Base-by-base conservation (phyloP, 257 asterid species). In the Vinca minor region DNA sequence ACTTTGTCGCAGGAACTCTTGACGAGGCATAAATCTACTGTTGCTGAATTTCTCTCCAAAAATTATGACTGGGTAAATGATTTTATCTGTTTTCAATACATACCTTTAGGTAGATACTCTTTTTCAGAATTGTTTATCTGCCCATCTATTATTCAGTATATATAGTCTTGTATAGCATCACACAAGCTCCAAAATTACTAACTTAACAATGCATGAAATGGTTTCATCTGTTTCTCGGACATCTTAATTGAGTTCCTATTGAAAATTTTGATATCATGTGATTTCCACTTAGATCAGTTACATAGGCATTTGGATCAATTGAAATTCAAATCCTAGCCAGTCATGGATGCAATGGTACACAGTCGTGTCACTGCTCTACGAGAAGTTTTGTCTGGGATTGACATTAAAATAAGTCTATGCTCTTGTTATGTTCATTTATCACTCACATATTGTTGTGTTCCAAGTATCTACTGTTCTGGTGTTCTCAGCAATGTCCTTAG, bases 21-120 rank as follows among this genome's bases (percentile, higher is more conserved):
- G 84, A 91, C 98, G 14, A 81, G 98, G 84, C 98, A 91, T 70
- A 91, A 91, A 81, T 88, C 96, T 48, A 91, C 98, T 2, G 98
- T 91, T 54, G 94, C 98, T 59, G 94, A 84, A 49, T 91, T 88
- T 69, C 96, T 91, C 76, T 79, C 94, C 15, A 86, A 85, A 54
- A 91, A 91, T 68, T 91, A 91, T 78, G 98, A 86, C 54, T 91
- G 98, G 98, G 96, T 88, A 77, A 75, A 82, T 66, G 38, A 17
- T 45, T 68, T 69, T 60, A 65, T 39, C 69, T 58, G 60, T 52
- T 56, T 11, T 5, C 6, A 0, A 56, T 17, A 15, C 42, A 8
- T 5, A 17, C 15, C 26, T 28, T 31, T 31, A 29, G 10, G 39
- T 38, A 55, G n/a, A 4, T 15, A 0, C 41, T 55, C 39, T 55